phyloP scores from a whole-genome alignment of 352 stramenopile species.

The Salisapilia sapeloensis region DNA sequence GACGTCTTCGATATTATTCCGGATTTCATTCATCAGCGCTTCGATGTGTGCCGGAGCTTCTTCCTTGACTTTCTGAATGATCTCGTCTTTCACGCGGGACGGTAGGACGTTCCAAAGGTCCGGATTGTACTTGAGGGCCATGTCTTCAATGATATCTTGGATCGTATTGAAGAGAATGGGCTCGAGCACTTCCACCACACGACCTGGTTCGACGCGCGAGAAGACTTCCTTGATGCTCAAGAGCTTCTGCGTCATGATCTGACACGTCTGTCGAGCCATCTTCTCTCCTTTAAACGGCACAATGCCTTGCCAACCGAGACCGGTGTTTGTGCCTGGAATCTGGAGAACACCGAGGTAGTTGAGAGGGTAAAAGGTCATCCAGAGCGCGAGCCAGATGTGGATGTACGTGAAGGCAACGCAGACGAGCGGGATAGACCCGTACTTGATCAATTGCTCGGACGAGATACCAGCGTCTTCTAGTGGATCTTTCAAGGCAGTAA shows the following conservation, averaged over 20 bases:
- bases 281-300: constrained; percentile 94
- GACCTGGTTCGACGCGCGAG: constrained; percentile 70
- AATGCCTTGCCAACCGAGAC: constrained; percentile 94
- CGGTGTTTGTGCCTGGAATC: constrained; percentile 78
- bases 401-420: constrained; percentile 87
- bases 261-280: constrained; percentile 89
- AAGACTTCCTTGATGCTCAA: constrained; percentile 89
- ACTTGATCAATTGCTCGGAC: constrained; percentile 52
- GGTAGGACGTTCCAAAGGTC: constrained; percentile 68
- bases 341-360: constrained; percentile 85
- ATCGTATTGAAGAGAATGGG: constrained; percentile 84
- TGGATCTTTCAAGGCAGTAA: constrained; percentile 49
- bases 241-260: constrained; percentile 90
- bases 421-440: constrained; percentile 72
- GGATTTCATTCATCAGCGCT: constrained; percentile 89
- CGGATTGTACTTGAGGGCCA: constrained; percentile 81
- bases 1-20: constrained; percentile 90
- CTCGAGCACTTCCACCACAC: constrained; percentile 87
- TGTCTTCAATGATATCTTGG: constrained; percentile 74
- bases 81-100: constrained; percentile 73
- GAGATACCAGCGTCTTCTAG: constrained; percentile 34
- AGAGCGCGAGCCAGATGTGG: constrained; percentile 93
- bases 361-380: constrained; percentile 97
- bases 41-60: constrained; percentile 85
- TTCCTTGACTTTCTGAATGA: constrained; percentile 90